Conservation (phyloP, 345 rosid species). For the Raphanus raphanistrum region DNA sequence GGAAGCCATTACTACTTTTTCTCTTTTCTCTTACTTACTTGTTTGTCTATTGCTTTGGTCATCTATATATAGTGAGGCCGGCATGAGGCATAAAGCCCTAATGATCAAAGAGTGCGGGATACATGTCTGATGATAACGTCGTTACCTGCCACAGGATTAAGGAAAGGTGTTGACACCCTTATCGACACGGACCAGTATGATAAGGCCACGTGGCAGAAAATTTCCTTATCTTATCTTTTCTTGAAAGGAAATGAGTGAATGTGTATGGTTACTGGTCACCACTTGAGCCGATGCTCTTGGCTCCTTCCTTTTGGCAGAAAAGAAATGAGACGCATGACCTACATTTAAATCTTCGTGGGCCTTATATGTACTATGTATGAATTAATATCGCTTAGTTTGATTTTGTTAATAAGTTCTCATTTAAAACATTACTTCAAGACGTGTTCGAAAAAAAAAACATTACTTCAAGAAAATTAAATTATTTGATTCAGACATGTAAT, state of each 20-base stretch:
- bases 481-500: not conserved
- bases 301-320: not conserved
- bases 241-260: not conserved
- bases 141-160: not conserved
- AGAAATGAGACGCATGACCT: not conserved
- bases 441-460: no score
- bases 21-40: not conserved
- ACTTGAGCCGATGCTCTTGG: not conserved
- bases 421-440: not conserved
- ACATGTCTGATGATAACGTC: not conserved
- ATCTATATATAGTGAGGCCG: not conserved
- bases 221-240: not conserved
- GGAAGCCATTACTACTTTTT: not conserved
- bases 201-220: not conserved
- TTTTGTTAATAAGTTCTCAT: not conserved
- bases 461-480: not conserved
- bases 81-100: not conserved
- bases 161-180: slow-evolving; percentile 1
- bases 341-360: not conserved
- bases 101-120: not conserved
- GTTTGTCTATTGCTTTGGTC: not conserved
- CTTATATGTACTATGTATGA: not conserved
- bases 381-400: not conserved
- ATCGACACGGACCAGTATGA: not conserved
- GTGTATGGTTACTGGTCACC: not conserved